phyloP scores from a whole-genome alignment of 305 asterid species.

The Solanum hybrid region DNA sequence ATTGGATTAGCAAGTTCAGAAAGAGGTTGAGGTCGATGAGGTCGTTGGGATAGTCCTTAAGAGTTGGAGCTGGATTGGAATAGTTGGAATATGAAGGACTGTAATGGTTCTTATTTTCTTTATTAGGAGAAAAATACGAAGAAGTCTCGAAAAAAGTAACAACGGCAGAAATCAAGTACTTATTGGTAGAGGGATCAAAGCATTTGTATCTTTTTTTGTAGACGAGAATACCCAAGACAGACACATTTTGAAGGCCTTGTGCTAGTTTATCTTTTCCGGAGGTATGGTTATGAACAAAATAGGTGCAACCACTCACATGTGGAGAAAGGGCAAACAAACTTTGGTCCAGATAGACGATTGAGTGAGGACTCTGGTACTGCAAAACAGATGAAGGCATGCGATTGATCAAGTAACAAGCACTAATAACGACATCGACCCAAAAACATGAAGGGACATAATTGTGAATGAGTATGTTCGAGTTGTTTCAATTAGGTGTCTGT shows the following conservation, averaged over 20 bases:
- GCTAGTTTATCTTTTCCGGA: background rate
- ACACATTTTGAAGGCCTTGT: background rate
- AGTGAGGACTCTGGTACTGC: background rate
- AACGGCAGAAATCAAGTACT: background rate
- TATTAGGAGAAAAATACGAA: background rate
- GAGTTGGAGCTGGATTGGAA: background rate
- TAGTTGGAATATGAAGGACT: background rate
- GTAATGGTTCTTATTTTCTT: background rate
- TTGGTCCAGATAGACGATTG: background rate
- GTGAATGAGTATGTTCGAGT: background rate
- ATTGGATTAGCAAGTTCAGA: background rate
- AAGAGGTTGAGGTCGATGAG: background rate
- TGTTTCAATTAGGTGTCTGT: background rate
- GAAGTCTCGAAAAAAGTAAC: background rate
- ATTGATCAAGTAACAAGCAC: background rate
- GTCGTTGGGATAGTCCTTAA: background rate
- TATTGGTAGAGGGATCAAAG: background rate
- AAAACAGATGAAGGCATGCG: background rate
- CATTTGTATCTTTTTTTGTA: too few relatives aligned
- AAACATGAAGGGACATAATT: background rate
- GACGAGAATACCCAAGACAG: background rate
- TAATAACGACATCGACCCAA: background rate
- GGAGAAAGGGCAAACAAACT: background rate
- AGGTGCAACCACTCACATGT: background rate
- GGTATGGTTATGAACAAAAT: background rate